Percentiles rank a stretch among this genome's conserved stretches.
phyloP scores from a whole-genome alignment of 2,329 filamentous ascomycete species.

The Cladosporium sp. region DNA sequence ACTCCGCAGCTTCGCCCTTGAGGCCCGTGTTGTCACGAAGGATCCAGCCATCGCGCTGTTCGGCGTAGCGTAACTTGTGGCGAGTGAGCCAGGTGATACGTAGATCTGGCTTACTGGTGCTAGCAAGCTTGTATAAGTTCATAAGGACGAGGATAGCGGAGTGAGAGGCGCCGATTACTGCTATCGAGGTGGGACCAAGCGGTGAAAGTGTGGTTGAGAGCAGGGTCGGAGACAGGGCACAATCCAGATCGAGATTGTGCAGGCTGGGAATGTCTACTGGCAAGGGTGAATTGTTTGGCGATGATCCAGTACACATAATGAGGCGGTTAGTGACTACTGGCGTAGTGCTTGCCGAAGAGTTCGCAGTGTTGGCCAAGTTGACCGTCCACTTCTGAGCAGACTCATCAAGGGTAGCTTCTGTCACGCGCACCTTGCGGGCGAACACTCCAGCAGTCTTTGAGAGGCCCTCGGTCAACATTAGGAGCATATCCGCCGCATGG shows the following conservation, averaged over 20 bases:
- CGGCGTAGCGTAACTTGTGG: constrained; percentile 61
- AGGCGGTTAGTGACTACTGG: constrained; percentile 45
- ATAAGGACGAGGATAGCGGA: constrained; percentile 63
- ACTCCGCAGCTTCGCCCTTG: constrained; percentile 61
- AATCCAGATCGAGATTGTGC: constrained; percentile 54
- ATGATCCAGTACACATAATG: constrained; percentile 61
- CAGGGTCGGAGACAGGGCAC: constrained; percentile 55
- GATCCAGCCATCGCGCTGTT: constrained; percentile 64
- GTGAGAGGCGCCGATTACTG: constrained; percentile 63
- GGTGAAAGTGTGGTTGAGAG: constrained; percentile 45
- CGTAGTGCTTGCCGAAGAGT: constrained; percentile 29
- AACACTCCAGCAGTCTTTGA: constrained; percentile 42
- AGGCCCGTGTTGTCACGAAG: constrained; percentile 65
- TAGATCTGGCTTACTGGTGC: constrained; percentile 53
- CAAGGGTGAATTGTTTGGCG: constrained; percentile 48
- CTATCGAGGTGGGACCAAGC: constrained; percentile 47
- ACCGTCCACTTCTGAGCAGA: constrained; percentile 42
- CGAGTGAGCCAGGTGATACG: constrained; percentile 63
- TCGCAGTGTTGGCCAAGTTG: constrained; percentile 32
- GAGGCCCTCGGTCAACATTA: constrained; percentile 51
- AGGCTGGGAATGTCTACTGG: constrained; percentile 44
- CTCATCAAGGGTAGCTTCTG: constrained; percentile 42
- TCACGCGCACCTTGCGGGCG: constrained; percentile 42
- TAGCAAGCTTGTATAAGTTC: constrained; percentile 58
- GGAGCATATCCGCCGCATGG: constrained; percentile 58